Evolutionary conservation across 306 rosid genomes (phyloP).

Genomic region (Rosa rugosa): DNA sequence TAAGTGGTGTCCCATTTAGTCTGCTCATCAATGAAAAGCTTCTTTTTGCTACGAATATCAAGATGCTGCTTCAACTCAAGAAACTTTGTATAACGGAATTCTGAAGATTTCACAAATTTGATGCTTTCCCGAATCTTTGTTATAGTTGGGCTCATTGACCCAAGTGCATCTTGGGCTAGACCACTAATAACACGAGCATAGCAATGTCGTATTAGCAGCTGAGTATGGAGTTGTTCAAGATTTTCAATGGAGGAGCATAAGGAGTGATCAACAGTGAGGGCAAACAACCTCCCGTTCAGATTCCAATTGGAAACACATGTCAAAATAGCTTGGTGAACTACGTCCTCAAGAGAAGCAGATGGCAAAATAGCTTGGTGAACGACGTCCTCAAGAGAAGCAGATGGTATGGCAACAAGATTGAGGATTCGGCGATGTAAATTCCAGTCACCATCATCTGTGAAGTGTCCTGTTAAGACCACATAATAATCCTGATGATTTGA

Average conservation of each 20-base stretch:
- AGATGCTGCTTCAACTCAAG: constrained; percentile 67
- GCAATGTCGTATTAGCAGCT: constrained; percentile 66
- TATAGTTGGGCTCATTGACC: constrained; percentile 44
- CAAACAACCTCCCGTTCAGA: constrained; percentile 57
- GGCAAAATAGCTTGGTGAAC: constrained; percentile 46
- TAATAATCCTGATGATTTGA: constrained; percentile 60
- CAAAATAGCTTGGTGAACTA: constrained; percentile 35
- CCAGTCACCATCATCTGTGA: constrained; percentile 60
- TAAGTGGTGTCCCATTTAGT: constrained; percentile 81
- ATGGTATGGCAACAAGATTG: constrained; percentile 59
- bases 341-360: constrained; percentile 28
- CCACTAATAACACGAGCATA: constrained; percentile 69
- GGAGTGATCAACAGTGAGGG: constrained; percentile 59
- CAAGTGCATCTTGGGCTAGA: constrained; percentile 54
- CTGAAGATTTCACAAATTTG: constrained; percentile 66
- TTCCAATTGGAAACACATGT: constrained; percentile 75
- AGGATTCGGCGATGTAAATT: constrained; percentile 65
- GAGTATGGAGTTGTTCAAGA: constrained; percentile 65
- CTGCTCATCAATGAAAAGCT: constrained; percentile 56
- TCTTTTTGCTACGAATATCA: constrained; percentile 42
- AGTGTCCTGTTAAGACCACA: constrained; percentile 72
- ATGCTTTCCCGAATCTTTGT: constrained; percentile 64
- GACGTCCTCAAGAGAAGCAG: constrained; percentile 22
- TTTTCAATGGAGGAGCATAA: constrained; percentile 40
- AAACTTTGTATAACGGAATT: constrained; percentile 54